A percentile compares a stretch with the other conserved stretches of the same genome.
phyloP scores from a whole-genome alignment of 176 grass and related monocot genomes.

The Phoenix dactylifera region DNA sequence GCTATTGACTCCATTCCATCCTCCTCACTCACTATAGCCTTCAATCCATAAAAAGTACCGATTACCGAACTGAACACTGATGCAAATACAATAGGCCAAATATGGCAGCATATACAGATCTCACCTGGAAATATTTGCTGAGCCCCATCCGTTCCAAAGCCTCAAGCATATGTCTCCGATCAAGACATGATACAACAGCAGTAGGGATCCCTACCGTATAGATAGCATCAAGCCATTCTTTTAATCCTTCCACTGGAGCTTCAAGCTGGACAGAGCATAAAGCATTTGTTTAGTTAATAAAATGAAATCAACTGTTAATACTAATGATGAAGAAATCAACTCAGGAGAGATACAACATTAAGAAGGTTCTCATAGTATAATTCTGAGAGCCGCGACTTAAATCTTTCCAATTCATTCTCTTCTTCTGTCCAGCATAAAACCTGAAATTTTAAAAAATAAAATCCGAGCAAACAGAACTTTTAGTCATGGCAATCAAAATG shows the following conservation, averaged over 20 bases:
- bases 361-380: constrained; percentile 81
- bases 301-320: not conserved
- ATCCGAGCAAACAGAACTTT: not conserved
- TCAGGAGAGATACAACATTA: constrained; percentile 34
- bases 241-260: constrained; percentile 64
- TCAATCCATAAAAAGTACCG: not conserved
- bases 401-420: constrained; percentile 64
- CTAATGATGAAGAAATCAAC: constrained; percentile 11
- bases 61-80: no score
- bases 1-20: constrained; percentile 98
- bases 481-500: no score
- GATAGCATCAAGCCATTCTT: constrained; percentile 88
- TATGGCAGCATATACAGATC: no score
- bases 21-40: constrained; percentile 82
- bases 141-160: constrained; percentile 70
- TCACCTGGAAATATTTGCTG: constrained; percentile 85
- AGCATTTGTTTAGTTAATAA: not conserved
- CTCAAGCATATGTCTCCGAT: constrained; percentile 72
- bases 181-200: constrained; percentile 72
- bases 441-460: constrained; percentile 22
- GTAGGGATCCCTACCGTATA: constrained; percentile 80
- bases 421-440: constrained; percentile 75
- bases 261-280: constrained; percentile 49
- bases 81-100: no score
- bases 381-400: constrained; percentile 70